Percentiles rank a stretch among this genome's conserved stretches.
Evolutionary conservation across 2,329 filamentous ascomycete species (phyloP).

Genomic region (Moelleriella libera): DNA sequence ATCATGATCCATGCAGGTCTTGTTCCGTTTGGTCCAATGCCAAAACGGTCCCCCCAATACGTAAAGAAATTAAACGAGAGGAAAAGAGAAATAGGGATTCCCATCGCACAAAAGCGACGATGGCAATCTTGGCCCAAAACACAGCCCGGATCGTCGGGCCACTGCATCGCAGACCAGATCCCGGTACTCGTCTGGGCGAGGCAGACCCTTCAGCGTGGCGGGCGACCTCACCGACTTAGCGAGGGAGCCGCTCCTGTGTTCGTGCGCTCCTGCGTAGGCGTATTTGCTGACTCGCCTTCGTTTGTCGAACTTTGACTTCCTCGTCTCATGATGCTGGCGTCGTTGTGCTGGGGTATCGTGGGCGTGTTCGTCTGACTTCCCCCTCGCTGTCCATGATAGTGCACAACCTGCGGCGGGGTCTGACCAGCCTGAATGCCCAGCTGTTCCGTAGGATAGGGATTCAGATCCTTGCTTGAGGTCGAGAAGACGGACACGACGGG

Average conservation of each 20-base stretch:
- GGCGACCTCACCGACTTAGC: not conserved
- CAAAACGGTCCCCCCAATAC: too few relatives aligned
- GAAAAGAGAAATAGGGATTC: too few relatives aligned
- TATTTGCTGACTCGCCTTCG: conserved; percentile 22
- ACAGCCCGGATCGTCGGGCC: too few relatives aligned
- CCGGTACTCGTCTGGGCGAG: too few relatives aligned
- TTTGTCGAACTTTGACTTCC: conserved; percentile 32
- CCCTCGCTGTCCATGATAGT: conserved; percentile 54
- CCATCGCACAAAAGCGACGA: too few relatives aligned
- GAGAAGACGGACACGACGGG: conserved; percentile 56
- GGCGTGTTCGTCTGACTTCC: conserved; percentile 54
- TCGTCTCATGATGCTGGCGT: conserved; percentile 28
- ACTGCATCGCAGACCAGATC: too few relatives aligned
- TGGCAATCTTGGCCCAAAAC: too few relatives aligned
- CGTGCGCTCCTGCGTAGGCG: conserved; percentile 21
- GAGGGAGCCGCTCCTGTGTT: conserved; percentile 8
- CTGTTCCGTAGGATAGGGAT: conserved; percentile 53
- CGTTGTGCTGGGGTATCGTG: conserved; percentile 37
- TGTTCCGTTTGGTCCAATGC: not conserved
- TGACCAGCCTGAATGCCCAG: conserved; percentile 48
- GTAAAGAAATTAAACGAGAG: too few relatives aligned
- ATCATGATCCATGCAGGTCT: not conserved
- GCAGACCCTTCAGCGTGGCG: too few relatives aligned
- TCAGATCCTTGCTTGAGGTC: conserved; percentile 54
- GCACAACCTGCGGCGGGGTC: conserved; percentile 49